A percentile compares a stretch with the other conserved stretches of the same genome.
phyloP scores from a whole-genome alignment of 2,329 filamentous ascomycete genomes.

The Cladosporium sp. region DNA sequence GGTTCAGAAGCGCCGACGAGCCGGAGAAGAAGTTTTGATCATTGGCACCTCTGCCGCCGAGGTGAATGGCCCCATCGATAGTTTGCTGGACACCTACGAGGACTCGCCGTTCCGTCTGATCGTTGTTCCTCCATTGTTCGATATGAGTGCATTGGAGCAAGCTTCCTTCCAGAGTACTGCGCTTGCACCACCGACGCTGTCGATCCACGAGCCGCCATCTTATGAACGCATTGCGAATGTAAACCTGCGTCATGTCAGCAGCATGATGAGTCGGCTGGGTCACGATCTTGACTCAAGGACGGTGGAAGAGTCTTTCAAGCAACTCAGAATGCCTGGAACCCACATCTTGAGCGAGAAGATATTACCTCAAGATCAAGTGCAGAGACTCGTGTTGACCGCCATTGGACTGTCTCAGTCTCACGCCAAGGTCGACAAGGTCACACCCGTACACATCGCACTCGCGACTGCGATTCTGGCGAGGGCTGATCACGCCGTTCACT shows the following conservation, averaged over 20 bases:
- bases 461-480: constrained; percentile 19
- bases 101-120: constrained; percentile 50
- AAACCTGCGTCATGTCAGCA: constrained; percentile 60
- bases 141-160: constrained; percentile 17
- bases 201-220: constrained; percentile 13
- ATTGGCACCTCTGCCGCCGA: constrained; percentile 68
- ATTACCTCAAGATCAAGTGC: constrained; percentile 57
- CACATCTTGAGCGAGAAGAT: constrained; percentile 48
- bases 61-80: constrained; percentile 10
- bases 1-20: constrained; percentile 66
- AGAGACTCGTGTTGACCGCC: constrained; percentile 53
- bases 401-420: constrained; percentile 45
- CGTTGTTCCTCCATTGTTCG: constrained; percentile 47
- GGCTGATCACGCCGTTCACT: constrained; percentile 18
- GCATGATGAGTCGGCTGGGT: constrained; percentile 51
- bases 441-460: constrained; percentile 33
- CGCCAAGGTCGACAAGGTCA: constrained; percentile 26
- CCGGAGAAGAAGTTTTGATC: constrained; percentile 68
- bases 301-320: constrained; percentile 13
- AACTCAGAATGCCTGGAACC: constrained; percentile 20
- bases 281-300: neutral
- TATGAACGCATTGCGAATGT: constrained; percentile 41
- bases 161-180: constrained; percentile 11
- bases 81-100: constrained; percentile 41
- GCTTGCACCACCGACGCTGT: constrained; percentile 6